Base-by-base conservation (phyloP, 768 basidiomycete genomes). In the Phaeotremella fagi region DNA sequence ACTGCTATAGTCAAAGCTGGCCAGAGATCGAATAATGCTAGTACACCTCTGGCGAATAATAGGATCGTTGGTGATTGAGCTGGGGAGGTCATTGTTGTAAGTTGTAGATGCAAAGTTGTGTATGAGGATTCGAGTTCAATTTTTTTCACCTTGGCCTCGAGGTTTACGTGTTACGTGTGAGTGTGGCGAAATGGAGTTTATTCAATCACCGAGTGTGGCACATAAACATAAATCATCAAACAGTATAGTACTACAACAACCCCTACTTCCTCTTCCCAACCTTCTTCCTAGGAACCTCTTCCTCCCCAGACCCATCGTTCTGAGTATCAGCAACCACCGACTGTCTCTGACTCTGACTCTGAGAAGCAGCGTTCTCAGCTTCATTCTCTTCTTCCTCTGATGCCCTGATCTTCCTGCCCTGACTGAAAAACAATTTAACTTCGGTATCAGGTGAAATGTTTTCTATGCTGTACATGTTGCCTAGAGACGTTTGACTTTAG, bases 361-460 rank as follows among this genome's bases (percentile, higher is more conserved):
- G n/a, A n/a, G n/a, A n/a, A n/a, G n/a, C 14, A 4, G 11, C 45
- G 12, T 46, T 18, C 25, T 48, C 46, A 28, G 6, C 46, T 14
- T 22, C 46, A 7, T 27, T n/a, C 46, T 27, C 27, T 16, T 14
- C 18, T 20, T 58, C 52, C 52, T 75, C 71, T 29, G 58, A 55
- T 7, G 54, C 55, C 12, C 62, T 60, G 26, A 74, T 45, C 45
- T 69, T 66, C 5, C 85, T 80, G 0, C 88, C 88, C 76, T 97
- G 94, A 0, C 90, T 85, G 76, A 97, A 98, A 78, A 94, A 95
- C 6, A 98, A 75, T 64, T 81, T 83, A 20, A 85, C 89, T 45
- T 86, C 84, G 15, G 15, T 55, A 16, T 57, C 42, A 4, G 46
- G 52, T 31, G 63, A 70, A 37, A 95, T 85, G 75, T 97, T 98